Evolutionary conservation across 176 grass and related monocot genomes (phyloP), one percentile per base, ranked within the genome.

Genomic region (Musa beccarii): DNA sequence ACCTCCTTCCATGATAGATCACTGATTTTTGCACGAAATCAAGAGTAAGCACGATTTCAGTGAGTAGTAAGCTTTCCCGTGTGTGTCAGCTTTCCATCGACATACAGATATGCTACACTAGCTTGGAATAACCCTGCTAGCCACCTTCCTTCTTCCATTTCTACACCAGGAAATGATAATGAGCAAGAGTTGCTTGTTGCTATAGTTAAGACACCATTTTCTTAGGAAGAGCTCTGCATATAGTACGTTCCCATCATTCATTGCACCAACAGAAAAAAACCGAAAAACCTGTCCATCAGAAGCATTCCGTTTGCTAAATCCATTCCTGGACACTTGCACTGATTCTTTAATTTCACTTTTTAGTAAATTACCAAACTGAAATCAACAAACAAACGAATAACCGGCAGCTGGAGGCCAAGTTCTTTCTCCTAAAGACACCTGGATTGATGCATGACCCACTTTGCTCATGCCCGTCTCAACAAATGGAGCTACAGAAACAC

Each of bases 391-490:
- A 53, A 99, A 94, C 55, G 96, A 92, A 83, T 99, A 99, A 22
- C 96, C 96, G 76, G 96, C 93, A 85, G 92, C 89, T 82, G 96
- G 91, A 7, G 96, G 95, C 96, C 96, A 99, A 76, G 96, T 95
- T 81, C 96, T 92, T 84, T 99, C 96, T 86, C 96, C 96, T 89
- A 99, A 85, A 73, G 96, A 99, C 72, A 99, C 96, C 70, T 99
- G 96, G 76, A 99, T 87, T 71, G 96, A 99, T 79, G 96, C 86
- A 86, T 99, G 83, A 72, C 96, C 96, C 1, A 86, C 82, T 87
- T 92, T 99, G 75, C 82, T 91, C 96, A 99, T 99, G 77, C 92
- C 91, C 90, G 95, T 86, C 74, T 99, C 96, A 56, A 99, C 85
- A 75, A 99, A 99, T 85, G 91, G 88, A 79, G 91, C 96, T 82